Conservation (phyloP, 225 moss, liverwort and hornwort species). For the Anthoceros angustus region DNA sequence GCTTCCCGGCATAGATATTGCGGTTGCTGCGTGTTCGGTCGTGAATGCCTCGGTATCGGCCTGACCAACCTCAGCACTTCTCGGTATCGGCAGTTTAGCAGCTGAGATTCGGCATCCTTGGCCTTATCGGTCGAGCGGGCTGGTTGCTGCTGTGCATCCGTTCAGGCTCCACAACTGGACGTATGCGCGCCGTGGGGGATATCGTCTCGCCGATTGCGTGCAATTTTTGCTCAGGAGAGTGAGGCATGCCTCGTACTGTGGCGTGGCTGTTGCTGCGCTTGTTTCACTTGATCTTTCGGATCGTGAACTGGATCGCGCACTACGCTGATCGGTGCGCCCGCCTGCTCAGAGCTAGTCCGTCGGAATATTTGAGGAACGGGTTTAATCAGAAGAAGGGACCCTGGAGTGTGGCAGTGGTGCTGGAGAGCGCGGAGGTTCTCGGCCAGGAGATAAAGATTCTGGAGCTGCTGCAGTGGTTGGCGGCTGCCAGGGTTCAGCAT, state of each 20-base stretch:
- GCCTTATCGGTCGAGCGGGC: too few relatives aligned
- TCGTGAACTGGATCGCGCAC: conserved; percentile 2
- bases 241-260: conserved; percentile 15
- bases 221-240: background rate
- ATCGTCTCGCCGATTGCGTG: too few relatives aligned
- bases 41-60: too few relatives aligned
- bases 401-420: conserved; percentile 32
- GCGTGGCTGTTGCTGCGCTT: conserved; percentile 28
- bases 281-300: conserved; percentile 18
- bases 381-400: conserved; percentile 6
- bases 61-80: too few relatives aligned
- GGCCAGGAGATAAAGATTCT: conserved; percentile 21
- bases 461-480: conserved; percentile 28
- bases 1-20: too few relatives aligned
- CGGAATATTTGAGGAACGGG: background rate
- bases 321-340: conserved; percentile 3
- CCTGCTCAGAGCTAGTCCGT: background rate
- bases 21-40: too few relatives aligned
- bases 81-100: too few relatives aligned
- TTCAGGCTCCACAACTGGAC: too few relatives aligned
- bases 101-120: too few relatives aligned
- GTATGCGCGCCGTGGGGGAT: too few relatives aligned
- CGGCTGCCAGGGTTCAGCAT: conserved; percentile 20
- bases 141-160: too few relatives aligned
- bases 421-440: conserved; percentile 18